Percentiles rank a stretch among this genome's conserved stretches.
Conservation (phyloP, 192 early-diverging fungal genomes). For the Backusella tuberculispora region DNA sequence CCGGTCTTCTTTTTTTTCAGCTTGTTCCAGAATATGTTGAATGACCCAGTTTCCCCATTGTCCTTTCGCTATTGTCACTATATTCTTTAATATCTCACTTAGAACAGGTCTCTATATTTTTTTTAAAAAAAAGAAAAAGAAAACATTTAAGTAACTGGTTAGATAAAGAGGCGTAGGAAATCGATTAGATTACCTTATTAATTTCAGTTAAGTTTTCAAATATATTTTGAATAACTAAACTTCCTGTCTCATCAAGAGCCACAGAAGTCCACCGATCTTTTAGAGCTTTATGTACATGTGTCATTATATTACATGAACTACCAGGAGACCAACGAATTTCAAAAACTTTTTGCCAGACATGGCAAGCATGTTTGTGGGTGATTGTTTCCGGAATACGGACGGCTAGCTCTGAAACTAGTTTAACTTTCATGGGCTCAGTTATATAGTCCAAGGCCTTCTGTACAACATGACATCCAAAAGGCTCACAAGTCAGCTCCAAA, state of each 20-base stretch:
- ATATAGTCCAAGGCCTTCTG: slow-evolving; percentile 76
- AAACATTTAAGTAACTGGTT: not conserved
- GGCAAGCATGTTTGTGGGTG: slow-evolving; percentile 76
- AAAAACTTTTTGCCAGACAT: slow-evolving; percentile 83
- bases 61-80: slow-evolving; percentile 67
- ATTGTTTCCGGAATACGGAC: slow-evolving; percentile 68
- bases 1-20: slow-evolving; percentile 55
- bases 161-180: not conserved
- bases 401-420: slow-evolving; percentile 66
- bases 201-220: slow-evolving; percentile 71
- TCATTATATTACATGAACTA: slow-evolving; percentile 54
- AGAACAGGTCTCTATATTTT: slow-evolving; percentile 55
- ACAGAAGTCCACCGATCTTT: slow-evolving; percentile 66
- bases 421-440: slow-evolving; percentile 59
- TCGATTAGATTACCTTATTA: slow-evolving; percentile 54
- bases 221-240: slow-evolving; percentile 76
- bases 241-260: slow-evolving; percentile 78
- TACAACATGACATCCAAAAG: slow-evolving; percentile 81
- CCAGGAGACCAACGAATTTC: slow-evolving; percentile 65
- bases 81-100: slow-evolving; percentile 62
- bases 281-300: slow-evolving; percentile 60
- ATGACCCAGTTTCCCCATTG: slow-evolving; percentile 89
- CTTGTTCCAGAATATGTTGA: slow-evolving; percentile 75
- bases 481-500: slow-evolving; percentile 65
- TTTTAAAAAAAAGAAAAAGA: not conserved